Conservation (phyloP, 2,329 filamentous ascomycete genomes). For the Pestalotiopsis sp. region DNA sequence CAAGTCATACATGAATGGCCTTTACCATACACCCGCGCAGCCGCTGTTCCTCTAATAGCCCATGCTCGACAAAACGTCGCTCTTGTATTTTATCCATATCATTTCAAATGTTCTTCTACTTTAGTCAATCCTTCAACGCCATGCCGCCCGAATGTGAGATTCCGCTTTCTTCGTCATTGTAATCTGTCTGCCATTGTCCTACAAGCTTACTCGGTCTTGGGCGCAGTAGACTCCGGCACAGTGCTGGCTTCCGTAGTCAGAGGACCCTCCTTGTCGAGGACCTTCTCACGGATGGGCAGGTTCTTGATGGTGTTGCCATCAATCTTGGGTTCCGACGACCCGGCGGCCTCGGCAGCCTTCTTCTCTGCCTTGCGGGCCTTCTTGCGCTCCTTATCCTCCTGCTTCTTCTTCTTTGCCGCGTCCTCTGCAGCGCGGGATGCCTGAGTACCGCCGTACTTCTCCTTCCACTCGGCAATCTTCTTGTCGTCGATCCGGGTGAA, state of each 20-base stretch:
- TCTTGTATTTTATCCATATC: background rate
- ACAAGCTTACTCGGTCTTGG: slow-evolving; percentile 15
- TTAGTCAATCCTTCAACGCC: slow-evolving; percentile 4
- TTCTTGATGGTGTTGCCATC: slow-evolving; percentile 26
- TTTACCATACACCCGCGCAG: background rate
- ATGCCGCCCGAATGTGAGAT: background rate
- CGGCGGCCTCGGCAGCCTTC: slow-evolving; percentile 18
- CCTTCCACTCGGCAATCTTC: slow-evolving; percentile 73
- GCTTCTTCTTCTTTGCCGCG: slow-evolving; percentile 33
- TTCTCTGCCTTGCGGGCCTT: slow-evolving; percentile 29
- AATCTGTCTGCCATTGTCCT: background rate
- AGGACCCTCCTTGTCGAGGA: slow-evolving; percentile 27
- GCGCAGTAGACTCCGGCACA: slow-evolving; percentile 19
- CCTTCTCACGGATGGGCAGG: slow-evolving; percentile 32
- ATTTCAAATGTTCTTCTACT: background rate
- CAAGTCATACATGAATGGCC: background rate
- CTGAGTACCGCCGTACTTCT: slow-evolving; percentile 54
- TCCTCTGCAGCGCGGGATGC: slow-evolving; percentile 30
- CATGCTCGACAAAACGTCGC: background rate
- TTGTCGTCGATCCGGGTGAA: slow-evolving; percentile 74
- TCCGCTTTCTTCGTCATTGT: background rate
- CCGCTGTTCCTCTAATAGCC: background rate
- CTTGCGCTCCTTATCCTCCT: slow-evolving; percentile 33
- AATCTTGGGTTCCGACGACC: slow-evolving; percentile 18
- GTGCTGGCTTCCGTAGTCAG: slow-evolving; percentile 18